phyloP scores from a whole-genome alignment of 805 yeast genomes.

The Phaffomyces thermotolerans region DNA sequence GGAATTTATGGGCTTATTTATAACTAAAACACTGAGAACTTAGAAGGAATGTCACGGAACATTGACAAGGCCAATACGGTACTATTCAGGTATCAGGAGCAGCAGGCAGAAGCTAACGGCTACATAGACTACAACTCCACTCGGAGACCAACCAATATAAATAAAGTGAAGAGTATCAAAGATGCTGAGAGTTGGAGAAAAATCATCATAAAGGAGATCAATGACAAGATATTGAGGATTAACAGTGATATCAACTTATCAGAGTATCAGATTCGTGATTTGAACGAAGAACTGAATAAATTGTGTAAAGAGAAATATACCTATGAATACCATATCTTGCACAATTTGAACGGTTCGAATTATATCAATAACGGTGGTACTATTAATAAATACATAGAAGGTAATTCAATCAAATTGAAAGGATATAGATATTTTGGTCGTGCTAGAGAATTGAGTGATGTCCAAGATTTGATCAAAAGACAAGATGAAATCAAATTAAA shows the following conservation, averaged over 20 bases:
- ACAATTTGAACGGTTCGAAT: conserved; percentile 68
- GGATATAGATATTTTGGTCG: conserved; percentile 65
- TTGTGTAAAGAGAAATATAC: conserved; percentile 58
- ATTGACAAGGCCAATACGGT: conserved; percentile 70
- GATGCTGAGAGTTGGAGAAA: conserved; percentile 70
- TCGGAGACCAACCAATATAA: conserved; percentile 55
- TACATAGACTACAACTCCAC: conserved; percentile 48
- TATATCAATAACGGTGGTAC: conserved; percentile 29
- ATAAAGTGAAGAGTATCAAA: conserved; percentile 42
- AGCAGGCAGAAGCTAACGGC: conserved; percentile 52
- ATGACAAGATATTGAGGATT: conserved; percentile 50
- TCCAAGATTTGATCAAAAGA: conserved; percentile 38
- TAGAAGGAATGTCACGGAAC: conserved; percentile 57
- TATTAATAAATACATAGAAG: conserved; percentile 8
- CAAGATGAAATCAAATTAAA: conserved; percentile 20
- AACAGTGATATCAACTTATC: conserved; percentile 48
- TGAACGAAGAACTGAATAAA: conserved; percentile 68
- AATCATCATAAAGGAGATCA: conserved; percentile 56
- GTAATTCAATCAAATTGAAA: conserved; percentile 16
- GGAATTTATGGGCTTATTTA: no score
- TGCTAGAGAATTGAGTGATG: conserved; percentile 76
- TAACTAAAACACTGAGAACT: no score
- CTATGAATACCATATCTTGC: conserved; percentile 69
- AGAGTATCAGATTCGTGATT: conserved; percentile 59
- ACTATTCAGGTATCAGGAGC: conserved; percentile 57